phyloP scores from a whole-genome alignment of 257 asterid species.

The Ligustrum vulgare region DNA sequence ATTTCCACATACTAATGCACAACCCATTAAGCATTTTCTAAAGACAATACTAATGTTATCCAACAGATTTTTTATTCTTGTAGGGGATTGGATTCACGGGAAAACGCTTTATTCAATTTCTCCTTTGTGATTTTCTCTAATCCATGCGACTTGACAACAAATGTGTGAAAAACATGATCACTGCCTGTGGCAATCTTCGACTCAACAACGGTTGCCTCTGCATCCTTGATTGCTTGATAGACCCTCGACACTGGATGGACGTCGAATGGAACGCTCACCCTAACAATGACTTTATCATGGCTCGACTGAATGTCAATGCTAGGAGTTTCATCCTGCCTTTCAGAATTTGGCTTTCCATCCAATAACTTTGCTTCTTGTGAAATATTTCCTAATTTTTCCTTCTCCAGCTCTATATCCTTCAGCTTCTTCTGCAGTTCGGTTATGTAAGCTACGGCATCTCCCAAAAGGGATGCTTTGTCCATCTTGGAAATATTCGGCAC shows the following conservation, averaged over 20 bases:
- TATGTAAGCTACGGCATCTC: constrained; percentile 92
- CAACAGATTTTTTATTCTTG: constrained; percentile 30
- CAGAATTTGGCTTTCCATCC: constrained; percentile 40
- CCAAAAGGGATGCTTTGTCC: constrained; percentile 96
- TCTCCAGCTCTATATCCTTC: constrained; percentile 64
- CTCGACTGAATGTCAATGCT: constrained; percentile 47
- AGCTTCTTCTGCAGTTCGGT: constrained; percentile 88
- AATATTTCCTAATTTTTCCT: constrained; percentile 35
- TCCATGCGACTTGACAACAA: constrained; percentile 60
- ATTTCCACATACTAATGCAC: constrained; percentile 13
- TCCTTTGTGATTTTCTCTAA: constrained; percentile 62
- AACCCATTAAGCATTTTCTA: constrained; percentile 23
- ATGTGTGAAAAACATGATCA: constrained; percentile 68
- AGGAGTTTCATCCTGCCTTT: constrained; percentile 25
- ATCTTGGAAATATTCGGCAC: constrained; percentile 89
- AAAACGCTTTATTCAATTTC: constrained; percentile 59
- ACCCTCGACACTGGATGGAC: constrained; percentile 62
- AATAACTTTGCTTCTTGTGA: constrained; percentile 35
- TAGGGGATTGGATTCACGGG: constrained; percentile 34
- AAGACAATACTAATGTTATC: constrained; percentile 24
- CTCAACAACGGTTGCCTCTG: constrained; percentile 53
- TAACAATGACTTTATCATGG: constrained; percentile 47
- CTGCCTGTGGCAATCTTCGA: constrained; percentile 52
- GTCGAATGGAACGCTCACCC: constrained; percentile 58
- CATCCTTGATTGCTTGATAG: constrained; percentile 53